Conservation (phyloP, 1,284 basidiomycete species). For the Ganoderma sinense region DNA sequence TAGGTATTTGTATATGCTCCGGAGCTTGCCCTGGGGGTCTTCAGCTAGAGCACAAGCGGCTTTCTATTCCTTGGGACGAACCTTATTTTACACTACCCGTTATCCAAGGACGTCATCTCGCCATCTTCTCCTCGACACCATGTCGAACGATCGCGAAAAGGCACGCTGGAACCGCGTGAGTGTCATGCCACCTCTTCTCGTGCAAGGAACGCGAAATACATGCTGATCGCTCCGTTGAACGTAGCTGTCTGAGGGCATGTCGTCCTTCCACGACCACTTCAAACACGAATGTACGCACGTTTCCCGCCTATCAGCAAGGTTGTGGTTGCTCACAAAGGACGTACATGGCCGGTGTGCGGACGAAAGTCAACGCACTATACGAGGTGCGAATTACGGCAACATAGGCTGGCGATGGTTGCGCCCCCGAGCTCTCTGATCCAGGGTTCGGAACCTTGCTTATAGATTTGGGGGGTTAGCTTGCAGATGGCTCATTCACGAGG, state of each 20-base stretch:
- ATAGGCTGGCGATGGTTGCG: not conserved
- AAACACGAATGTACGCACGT: slow-evolving; percentile 40
- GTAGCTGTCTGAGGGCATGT: slow-evolving; percentile 37
- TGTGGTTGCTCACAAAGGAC: not conserved
- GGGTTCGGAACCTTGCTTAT: not conserved
- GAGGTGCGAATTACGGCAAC: slow-evolving; percentile 27
- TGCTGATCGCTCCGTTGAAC: not conserved
- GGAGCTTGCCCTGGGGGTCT: not conserved
- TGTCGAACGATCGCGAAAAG: slow-evolving; percentile 20
- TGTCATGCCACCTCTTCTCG: not conserved
- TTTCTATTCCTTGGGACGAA: not conserved
- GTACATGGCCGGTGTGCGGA: not conserved
- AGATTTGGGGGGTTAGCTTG: slow-evolving; percentile 29
- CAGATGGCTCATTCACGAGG: slow-evolving; percentile 40
- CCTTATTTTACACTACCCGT: not conserved
- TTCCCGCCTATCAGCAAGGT: not conserved
- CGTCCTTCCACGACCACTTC: slow-evolving; percentile 41
- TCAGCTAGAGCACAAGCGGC: not conserved
- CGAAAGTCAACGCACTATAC: slow-evolving; percentile 37
- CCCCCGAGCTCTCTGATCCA: not conserved
- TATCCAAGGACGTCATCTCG: not conserved
- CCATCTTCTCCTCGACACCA: not conserved
- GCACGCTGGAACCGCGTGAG: slow-evolving; percentile 28
- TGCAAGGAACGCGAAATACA: not conserved
- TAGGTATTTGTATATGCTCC: not conserved